These are phyloP conservation scores for Fusarium guadeloupense DNA, from an alignment of 2,329 filamentous ascomycete genomes.

Conservation along the genomic window DNA sequence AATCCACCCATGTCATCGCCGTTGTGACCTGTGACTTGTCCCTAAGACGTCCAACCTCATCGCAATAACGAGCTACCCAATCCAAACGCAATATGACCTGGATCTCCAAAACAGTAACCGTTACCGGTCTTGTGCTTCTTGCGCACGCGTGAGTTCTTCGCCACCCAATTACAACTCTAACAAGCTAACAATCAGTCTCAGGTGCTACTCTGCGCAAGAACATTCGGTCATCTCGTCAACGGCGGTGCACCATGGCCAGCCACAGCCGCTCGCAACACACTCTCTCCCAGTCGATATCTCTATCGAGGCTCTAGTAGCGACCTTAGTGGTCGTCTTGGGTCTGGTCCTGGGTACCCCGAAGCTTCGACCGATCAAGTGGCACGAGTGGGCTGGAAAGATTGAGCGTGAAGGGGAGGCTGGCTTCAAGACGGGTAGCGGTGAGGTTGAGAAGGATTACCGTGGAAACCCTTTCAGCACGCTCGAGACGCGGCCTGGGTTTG, in stretches of 20 bases:
- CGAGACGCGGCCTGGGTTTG: conserved; percentile 84
- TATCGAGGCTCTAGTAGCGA: conserved; percentile 83
- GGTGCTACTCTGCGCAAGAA: conserved; percentile 96
- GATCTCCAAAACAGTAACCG: conserved; percentile 74
- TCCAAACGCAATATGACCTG: conserved; percentile 67
- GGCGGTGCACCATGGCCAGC: conserved; percentile 54
- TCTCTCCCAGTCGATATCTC: conserved; percentile 85
- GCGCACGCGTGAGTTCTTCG: conserved; percentile 78
- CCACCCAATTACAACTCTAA: conserved; percentile 1
- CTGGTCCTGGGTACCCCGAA: conserved; percentile 81
- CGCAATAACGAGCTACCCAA: conserved; percentile 9
- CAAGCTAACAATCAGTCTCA: conserved; percentile 52
- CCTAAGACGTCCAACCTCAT: conserved; percentile 20
- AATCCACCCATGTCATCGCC: conserved; percentile 12
- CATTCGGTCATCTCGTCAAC: conserved; percentile 78
- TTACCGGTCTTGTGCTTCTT: conserved; percentile 80
- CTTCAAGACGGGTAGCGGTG: conserved; percentile 65
- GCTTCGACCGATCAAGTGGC: conserved; percentile 86
- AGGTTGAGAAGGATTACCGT: conserved; percentile 73
- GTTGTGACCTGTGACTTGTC: conserved; percentile 32
- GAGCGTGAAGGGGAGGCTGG: conserved; percentile 76
- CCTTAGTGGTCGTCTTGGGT: conserved; percentile 82
- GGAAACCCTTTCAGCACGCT: conserved; percentile 83
- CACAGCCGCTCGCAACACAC: conserved; percentile 52
- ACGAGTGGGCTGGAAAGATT: conserved; percentile 83